phyloP scores from a whole-genome alignment of 345 rosid genomes.

The Eucalyptus tenuipes region DNA sequence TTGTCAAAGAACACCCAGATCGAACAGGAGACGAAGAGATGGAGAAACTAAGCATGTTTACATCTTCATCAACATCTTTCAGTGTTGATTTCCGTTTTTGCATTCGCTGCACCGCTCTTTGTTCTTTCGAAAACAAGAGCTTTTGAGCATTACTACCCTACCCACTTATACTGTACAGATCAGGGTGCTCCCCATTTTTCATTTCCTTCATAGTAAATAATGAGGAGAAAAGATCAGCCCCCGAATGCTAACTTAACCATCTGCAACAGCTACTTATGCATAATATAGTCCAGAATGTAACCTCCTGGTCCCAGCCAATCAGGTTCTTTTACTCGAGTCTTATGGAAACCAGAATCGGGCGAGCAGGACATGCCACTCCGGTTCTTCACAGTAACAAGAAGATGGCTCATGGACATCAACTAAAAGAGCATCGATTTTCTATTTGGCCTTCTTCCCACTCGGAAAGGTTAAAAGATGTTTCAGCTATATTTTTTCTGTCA shows the following conservation, averaged over 20 bases:
- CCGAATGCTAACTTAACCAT: neutral
- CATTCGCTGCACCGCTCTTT: neutral
- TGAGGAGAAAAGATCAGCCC: neutral
- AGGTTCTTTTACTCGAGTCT: neutral
- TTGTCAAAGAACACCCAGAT: neutral
- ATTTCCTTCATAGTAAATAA: neutral
- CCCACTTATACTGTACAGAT: neutral
- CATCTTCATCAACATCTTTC: neutral
- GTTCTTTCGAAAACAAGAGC: neutral
- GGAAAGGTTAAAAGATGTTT: neutral
- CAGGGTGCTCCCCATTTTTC: neutral
- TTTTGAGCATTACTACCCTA: neutral
- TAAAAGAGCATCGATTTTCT: neutral
- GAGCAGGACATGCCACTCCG: neutral
- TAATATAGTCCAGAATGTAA: neutral
- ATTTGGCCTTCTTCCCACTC: neutral
- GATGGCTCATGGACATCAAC: neutral
- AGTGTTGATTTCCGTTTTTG: neutral
- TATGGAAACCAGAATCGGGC: neutral
- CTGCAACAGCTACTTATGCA: neutral
- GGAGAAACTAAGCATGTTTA: neutral
- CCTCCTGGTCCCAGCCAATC: neutral
- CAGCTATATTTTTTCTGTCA: neutral
- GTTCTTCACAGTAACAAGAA: neutral
- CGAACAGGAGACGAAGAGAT: neutral